A percentile compares a stretch with the other conserved stretches of the same genome.
phyloP scores from a whole-genome alignment of 176 grass and related monocot genomes.

The Phoenix roebelenii region DNA sequence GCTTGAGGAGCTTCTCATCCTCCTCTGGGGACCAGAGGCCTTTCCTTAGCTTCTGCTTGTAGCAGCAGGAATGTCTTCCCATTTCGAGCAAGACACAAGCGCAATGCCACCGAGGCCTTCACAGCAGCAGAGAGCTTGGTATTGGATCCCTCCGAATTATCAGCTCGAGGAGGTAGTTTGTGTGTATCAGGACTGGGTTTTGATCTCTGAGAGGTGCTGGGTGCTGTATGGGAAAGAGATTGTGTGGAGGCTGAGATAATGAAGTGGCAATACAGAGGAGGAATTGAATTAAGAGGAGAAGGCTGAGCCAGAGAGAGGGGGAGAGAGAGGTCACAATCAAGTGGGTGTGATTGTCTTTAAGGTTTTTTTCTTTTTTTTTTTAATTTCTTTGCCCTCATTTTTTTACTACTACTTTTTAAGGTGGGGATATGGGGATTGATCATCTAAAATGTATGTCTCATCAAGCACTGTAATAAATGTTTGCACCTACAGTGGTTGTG shows the following conservation, averaged over 20 bases:
- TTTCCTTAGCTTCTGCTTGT: slow-evolving; percentile 69
- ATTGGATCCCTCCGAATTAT: no score
- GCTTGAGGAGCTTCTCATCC: slow-evolving; percentile 68
- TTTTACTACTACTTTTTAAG: not conserved
- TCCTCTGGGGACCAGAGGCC: slow-evolving; percentile 81
- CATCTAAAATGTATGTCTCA: not conserved
- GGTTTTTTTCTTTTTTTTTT: no score
- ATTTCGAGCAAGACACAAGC: slow-evolving; percentile 28
- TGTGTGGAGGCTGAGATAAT: not conserved
- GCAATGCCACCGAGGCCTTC: not conserved
- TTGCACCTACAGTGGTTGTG: not conserved
- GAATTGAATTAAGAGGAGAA: not conserved
- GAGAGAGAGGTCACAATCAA: not conserved
- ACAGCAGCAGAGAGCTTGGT: no score
- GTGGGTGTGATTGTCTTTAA: no score
- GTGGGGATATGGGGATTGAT: not conserved
- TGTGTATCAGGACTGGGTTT: no score
- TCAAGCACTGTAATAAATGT: not conserved
- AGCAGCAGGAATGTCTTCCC: slow-evolving; percentile 79
- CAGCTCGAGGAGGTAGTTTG: no score
- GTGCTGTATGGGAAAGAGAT: not conserved
- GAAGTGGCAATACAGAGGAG: not conserved
- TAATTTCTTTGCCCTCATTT: not conserved
- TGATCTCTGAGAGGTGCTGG: no score
- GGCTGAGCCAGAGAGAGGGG: not conserved